A percentile compares a stretch with the other conserved stretches of the same genome.
Evolutionary conservation across 192 early-diverging fungal species (phyloP).

Genomic region (Podila verticillata): DNA sequence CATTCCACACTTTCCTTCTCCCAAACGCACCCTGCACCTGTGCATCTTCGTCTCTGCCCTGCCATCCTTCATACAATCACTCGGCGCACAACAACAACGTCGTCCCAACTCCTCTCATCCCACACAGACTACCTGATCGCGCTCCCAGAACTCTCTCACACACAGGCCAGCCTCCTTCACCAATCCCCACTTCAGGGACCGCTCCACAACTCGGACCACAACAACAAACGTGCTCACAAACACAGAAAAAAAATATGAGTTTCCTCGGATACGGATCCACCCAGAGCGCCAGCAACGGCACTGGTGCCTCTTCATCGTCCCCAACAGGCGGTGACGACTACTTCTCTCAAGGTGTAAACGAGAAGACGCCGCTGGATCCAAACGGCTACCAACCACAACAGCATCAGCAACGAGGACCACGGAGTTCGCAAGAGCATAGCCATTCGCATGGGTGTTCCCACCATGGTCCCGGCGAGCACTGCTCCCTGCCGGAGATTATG

Average conservation of each 20-base stretch:
- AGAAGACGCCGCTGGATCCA: conserved; percentile 5
- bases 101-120: too few species aligned
- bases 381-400: conserved; percentile 1
- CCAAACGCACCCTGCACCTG: not conserved
- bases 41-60: not conserved
- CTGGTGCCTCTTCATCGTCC: conserved; percentile 1
- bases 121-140: too few species aligned
- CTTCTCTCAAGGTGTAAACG: conserved; percentile 1
- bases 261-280: conserved; percentile 38
- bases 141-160: too few species aligned
- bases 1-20: not conserved
- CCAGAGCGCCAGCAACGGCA: conserved; percentile 10
- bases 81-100: too few species aligned
- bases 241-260: conserved; percentile 19
- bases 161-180: too few species aligned
- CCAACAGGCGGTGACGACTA: not conserved
- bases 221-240: too few species aligned
- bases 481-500: conserved; percentile 23
- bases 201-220: too few species aligned
- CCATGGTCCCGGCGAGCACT: conserved; percentile 33
- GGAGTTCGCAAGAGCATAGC: not conserved
- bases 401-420: not conserved
- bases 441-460: not conserved
- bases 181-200: too few species aligned
- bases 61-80: too few species aligned